Conservation (phyloP, 257 asterid species). For the Cynanchum wilfordii region DNA sequence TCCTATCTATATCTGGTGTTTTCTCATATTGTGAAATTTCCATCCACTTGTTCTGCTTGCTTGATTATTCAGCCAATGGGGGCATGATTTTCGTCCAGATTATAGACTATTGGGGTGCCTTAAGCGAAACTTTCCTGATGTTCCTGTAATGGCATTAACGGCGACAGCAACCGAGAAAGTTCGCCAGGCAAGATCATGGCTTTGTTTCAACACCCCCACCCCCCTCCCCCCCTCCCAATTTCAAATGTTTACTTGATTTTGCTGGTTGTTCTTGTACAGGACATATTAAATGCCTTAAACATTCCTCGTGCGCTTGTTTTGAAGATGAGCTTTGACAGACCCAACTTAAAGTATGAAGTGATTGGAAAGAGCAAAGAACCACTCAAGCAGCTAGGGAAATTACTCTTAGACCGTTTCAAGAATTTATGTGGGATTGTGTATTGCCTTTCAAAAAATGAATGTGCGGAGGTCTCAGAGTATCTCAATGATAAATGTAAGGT, state of each 20-base stretch:
- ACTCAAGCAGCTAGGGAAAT: constrained; percentile 78
- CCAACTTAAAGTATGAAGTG: constrained; percentile 88
- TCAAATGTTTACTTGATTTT: constrained; percentile 19
- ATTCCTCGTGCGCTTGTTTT: constrained; percentile 83
- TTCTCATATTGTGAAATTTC: constrained; percentile 2
- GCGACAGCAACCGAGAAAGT: constrained; percentile 90
- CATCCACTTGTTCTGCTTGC: constrained; percentile 18
- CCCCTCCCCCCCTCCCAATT: neutral
- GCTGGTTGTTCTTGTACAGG: constrained; percentile 43
- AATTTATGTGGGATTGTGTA: constrained; percentile 79
- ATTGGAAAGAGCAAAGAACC: constrained; percentile 75
- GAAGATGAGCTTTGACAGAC: constrained; percentile 88
- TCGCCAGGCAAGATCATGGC: constrained; percentile 57
- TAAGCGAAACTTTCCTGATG: constrained; percentile 80
- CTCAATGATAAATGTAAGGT: constrained; percentile 74
- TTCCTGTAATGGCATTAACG: constrained; percentile 95
- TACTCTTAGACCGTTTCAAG: constrained; percentile 60
- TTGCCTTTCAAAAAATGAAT: constrained; percentile 94
- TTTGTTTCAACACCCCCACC: constrained; percentile 6
- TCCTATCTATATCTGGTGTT: constrained; percentile 7
- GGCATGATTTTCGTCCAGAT: constrained; percentile 98
- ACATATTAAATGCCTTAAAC: constrained; percentile 60
- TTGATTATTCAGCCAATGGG: constrained; percentile 83
- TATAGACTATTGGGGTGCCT: constrained; percentile 87
- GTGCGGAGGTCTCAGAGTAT: constrained; percentile 73